Conservation (phyloP, 2,329 filamentous ascomycete genomes). For the Fusarium dlaminii region DNA sequence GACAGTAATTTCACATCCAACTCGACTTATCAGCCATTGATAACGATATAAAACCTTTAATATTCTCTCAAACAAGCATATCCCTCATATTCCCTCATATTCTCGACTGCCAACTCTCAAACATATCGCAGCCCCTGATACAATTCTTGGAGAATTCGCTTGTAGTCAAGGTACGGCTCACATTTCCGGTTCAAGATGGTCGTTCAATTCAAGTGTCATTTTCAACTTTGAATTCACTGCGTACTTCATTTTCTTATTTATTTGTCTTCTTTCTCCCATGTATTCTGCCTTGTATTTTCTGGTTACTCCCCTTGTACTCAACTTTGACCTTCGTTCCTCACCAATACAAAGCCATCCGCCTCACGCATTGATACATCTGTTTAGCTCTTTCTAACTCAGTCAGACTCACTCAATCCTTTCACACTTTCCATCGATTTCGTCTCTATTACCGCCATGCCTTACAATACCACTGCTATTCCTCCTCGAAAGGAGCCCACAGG, state of each 20-base stretch:
- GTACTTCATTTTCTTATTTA: neutral
- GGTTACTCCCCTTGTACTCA: neutral
- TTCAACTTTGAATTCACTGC: neutral
- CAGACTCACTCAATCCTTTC: neutral
- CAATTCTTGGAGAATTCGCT: neutral
- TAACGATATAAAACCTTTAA: neutral
- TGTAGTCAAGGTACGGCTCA: slow-evolving; percentile 13
- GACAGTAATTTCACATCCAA: neutral
- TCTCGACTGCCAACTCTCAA: neutral
- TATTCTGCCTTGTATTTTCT: neutral
- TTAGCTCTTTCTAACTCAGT: neutral
- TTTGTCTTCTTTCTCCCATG: neutral
- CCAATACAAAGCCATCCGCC: neutral
- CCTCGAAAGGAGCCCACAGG: slow-evolving; percentile 85
- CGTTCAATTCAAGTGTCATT: neutral
- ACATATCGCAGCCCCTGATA: neutral
- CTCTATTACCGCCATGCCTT: slow-evolving; percentile 71
- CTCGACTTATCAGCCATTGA: neutral
- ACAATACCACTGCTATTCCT: slow-evolving; percentile 86
- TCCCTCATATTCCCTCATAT: too few species aligned
- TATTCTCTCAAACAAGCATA: neutral
- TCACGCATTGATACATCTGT: neutral
- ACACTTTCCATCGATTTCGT: neutral
- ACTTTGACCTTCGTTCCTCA: neutral
- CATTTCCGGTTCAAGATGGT: neutral